These are phyloP conservation scores for Arthrobotrys sinensis DNA, from an alignment of 2,329 filamentous ascomycete species.

Conservation along the genomic window DNA sequence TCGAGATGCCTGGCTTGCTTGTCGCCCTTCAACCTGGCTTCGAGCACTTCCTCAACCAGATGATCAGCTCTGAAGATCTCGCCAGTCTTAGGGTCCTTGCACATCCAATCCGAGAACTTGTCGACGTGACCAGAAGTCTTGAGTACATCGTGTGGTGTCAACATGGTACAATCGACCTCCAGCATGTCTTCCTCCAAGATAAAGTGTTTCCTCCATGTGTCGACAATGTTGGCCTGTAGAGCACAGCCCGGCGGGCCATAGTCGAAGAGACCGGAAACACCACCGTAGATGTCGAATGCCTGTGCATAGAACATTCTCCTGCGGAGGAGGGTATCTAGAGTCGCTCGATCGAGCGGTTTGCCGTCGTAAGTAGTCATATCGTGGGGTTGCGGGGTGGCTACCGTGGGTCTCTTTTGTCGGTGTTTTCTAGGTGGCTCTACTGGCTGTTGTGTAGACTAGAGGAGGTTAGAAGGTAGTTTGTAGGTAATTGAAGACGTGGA, in stretches of 20 bases:
- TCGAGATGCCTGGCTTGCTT: slow-evolving; percentile 91
- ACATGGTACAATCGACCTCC: slow-evolving; percentile 91
- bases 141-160: slow-evolving; percentile 93
- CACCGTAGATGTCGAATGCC: slow-evolving; percentile 94
- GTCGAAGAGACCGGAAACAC: slow-evolving; percentile 90
- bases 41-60: slow-evolving; percentile 93
- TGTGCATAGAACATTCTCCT: slow-evolving; percentile 95
- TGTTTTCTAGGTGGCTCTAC: neutral
- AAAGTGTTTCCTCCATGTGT: slow-evolving; percentile 93
- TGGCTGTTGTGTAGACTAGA: neutral
- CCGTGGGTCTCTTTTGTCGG: slow-evolving; percentile 8
- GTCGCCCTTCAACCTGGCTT: slow-evolving; percentile 87
- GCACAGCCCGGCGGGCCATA: slow-evolving; percentile 91
- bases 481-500: neutral
- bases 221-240: slow-evolving; percentile 88
- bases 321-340: slow-evolving; percentile 87
- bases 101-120: slow-evolving; percentile 99
- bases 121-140: slow-evolving; percentile 98
- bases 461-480: neutral
- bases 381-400: slow-evolving; percentile 28
- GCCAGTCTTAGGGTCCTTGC: slow-evolving; percentile 96
- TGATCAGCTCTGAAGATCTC: slow-evolving; percentile 97
- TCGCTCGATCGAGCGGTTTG: slow-evolving; percentile 85
- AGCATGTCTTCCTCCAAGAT: slow-evolving; percentile 95
- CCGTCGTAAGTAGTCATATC: slow-evolving; percentile 84